Evolutionary conservation across 1,139 yeast genomes (phyloP), one percentile per base, ranked within the genome.

Genomic region (Debaryomyces nepalensis): DNA sequence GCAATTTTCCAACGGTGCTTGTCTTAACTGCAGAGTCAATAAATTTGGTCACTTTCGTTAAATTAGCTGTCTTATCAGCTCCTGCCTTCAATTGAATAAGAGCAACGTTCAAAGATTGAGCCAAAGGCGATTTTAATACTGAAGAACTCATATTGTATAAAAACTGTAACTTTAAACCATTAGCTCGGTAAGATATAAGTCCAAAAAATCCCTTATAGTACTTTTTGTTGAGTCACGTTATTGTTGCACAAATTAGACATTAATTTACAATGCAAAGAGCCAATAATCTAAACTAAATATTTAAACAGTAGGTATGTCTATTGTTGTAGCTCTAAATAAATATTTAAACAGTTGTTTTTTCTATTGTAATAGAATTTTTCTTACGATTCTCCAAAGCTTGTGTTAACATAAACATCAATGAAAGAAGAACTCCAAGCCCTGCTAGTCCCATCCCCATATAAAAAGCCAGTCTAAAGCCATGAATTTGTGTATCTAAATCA

Each of bases 51-150:
- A 80, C 86, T 51, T 81, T 79, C 37, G 65, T 54, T 48, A 84
- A 64, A 58, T 84, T 84, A 45, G 82, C 82, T 0, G 70, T 52
- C 57, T 84, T 84, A 54, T 82, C 85, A 2, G 79, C 72, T 3
- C 90, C 86, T 1, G 93, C 87, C 35, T 84, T 79, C 51, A 88
- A 74, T 63, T 89, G 97, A 42, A 89, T 67, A 43, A 89, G 73
- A 0, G 96, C 97, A 5, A 89, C 78, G 52, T 81, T 84, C 46
- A 74, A 58, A 15, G 66, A 59, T 40, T 66, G 57, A n/a, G 56
- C 15, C 32, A 64, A 56, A 31, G 69, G 69, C 5, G 55, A 49
- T 48, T 70, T 71, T 41, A 70, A 61, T 10, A 68, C 68, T 4
- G 60, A 52, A n/a, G 36, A 40, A 39, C 47, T 24, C 41, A 36